Conservation (phyloP, 495 filamentous ascomycete genomes). For the Podospora fimiseda region DNA sequence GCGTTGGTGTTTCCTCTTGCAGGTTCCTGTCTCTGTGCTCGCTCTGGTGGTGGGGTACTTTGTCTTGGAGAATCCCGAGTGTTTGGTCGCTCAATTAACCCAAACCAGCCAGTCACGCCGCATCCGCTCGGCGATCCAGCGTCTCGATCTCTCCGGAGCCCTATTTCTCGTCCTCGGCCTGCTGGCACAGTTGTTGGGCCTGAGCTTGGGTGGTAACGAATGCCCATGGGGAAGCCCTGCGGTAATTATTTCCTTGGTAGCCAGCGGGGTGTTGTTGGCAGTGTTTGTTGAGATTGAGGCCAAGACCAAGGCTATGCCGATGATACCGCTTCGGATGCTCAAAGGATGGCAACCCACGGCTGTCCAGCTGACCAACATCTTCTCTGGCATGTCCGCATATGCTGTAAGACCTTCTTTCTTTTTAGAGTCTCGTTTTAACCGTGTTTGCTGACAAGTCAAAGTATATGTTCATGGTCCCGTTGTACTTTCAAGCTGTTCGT, state of each 20-base stretch:
- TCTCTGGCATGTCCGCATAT: constrained; percentile 55
- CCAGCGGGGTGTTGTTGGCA: constrained; percentile 44
- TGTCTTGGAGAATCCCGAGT: constrained; percentile 41
- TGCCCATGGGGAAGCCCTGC: constrained; percentile 49
- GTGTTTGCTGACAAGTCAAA: constrained; percentile 15
- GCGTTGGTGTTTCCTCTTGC: constrained; percentile 46
- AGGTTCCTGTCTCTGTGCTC: constrained; percentile 47
- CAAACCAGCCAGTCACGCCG: constrained; percentile 14
- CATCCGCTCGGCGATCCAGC: constrained; percentile 40
- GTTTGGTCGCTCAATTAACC: constrained; percentile 10
- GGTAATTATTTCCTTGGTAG: constrained; percentile 46
- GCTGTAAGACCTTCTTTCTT: constrained; percentile 38
- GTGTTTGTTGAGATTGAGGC: constrained; percentile 51
- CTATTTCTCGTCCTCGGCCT: constrained; percentile 50
- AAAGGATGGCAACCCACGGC: constrained; percentile 45
- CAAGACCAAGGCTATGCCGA: constrained; percentile 53
- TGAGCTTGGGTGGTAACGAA: constrained; percentile 58
- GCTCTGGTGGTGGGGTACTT: constrained; percentile 50
- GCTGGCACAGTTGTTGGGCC: constrained; percentile 49
- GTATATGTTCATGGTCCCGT: constrained; percentile 60
- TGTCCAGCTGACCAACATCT: constrained; percentile 56
- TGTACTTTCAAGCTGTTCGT: constrained; percentile 60
- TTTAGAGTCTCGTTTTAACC: background rate
- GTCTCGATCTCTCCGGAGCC: constrained; percentile 53
- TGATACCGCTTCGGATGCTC: constrained; percentile 56